Conservation (phyloP, 2,329 filamentous ascomycete species). For the Purpureocillium lavendulum region DNA sequence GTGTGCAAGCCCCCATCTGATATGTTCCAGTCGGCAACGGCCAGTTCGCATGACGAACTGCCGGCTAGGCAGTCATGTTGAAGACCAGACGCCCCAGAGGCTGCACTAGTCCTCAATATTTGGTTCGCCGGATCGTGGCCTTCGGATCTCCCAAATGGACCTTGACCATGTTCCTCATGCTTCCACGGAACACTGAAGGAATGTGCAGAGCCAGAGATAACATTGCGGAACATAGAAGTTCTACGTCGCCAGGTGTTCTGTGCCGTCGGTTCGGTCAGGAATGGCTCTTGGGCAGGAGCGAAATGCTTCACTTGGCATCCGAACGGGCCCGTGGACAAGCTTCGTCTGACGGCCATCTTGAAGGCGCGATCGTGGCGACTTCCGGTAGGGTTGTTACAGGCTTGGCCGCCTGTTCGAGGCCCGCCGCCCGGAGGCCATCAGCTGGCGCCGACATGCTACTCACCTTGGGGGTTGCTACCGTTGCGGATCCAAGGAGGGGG, state of each 20-base stretch:
- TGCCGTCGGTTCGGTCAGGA: too few relatives aligned
- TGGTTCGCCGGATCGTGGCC: too few relatives aligned
- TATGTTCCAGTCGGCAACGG: neutral
- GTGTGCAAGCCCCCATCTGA: neutral
- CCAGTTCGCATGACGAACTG: neutral
- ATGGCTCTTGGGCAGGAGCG: neutral
- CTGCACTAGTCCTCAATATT: too few relatives aligned
- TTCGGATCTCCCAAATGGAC: too few relatives aligned
- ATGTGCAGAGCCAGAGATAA: too few relatives aligned
- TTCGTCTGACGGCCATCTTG: neutral
- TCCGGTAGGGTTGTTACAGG: conserved; percentile 2
- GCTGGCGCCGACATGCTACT: neutral
- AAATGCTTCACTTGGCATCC: conserved; percentile 15
- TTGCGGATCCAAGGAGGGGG: neutral
- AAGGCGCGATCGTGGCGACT: conserved; percentile 1
- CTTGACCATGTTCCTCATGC: too few relatives aligned
- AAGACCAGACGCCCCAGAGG: too few relatives aligned
- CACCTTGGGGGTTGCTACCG: neutral
- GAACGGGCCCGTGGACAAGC: conserved; percentile 10
- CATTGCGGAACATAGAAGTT: too few relatives aligned
- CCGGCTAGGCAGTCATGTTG: too few relatives aligned
- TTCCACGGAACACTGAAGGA: too few relatives aligned
- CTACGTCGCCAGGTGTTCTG: too few relatives aligned
- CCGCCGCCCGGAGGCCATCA: neutral
- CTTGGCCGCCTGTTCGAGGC: neutral